Percentiles rank a stretch among this genome's conserved stretches.
Conservation (phyloP, 306 rosid genomes). For the Trifolium fragiferum region DNA sequence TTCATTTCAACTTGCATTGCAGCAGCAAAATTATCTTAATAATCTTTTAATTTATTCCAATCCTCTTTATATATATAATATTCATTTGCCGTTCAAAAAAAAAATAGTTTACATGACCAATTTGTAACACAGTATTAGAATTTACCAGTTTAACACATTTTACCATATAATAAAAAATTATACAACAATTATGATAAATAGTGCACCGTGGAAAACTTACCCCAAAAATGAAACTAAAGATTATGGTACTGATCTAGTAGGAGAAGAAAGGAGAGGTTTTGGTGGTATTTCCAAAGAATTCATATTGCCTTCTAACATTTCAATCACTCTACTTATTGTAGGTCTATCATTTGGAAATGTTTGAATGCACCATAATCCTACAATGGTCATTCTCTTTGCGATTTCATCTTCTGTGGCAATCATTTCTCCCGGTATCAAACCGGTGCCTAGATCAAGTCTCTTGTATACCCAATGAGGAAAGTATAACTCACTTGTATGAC, state of each 20-base stretch:
- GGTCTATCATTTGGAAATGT: neutral
- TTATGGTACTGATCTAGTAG: neutral
- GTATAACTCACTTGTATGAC: neutral
- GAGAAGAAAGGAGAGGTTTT: neutral
- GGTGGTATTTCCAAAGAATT: neutral
- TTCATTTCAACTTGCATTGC: neutral
- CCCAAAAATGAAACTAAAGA: no score
- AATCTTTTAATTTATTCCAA: no score
- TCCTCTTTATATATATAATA: no score
- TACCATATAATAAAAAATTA: no score
- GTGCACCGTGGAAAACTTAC: no score
- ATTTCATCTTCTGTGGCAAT: neutral
- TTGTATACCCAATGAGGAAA: neutral
- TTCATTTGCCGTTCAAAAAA: no score
- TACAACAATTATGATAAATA: no score
- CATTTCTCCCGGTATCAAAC: neutral
- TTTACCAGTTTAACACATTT: no score
- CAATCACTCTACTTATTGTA: neutral
- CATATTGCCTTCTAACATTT: neutral
- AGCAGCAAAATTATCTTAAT: neutral
- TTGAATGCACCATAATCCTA: neutral
- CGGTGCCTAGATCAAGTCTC: neutral
- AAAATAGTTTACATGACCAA: no score
- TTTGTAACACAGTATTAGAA: no score
- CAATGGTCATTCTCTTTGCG: neutral